Evolutionary conservation across 1,139 yeast species (phyloP).

Genomic region (Sporopachydermia cereana): DNA sequence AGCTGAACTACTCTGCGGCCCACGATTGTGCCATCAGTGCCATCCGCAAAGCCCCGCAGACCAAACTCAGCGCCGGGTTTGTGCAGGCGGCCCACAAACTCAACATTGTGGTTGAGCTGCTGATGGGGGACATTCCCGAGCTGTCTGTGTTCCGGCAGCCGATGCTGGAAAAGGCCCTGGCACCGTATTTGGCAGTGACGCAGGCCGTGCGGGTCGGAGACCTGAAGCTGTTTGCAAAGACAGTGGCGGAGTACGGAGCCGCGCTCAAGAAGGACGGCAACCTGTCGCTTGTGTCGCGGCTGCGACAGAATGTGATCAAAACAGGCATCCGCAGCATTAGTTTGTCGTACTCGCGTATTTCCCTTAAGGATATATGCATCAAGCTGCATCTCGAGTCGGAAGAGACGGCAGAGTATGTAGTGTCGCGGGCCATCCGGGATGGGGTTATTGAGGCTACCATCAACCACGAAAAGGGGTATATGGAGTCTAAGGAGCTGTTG

Average conservation of each 20-base stretch:
- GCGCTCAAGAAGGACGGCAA: conserved; percentile 67
- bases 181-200: conserved; percentile 79
- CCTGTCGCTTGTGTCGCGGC: conserved; percentile 73
- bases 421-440: conserved; percentile 92
- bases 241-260: conserved; percentile 53
- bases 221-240: conserved; percentile 64
- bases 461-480: conserved; percentile 82
- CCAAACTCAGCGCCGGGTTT: conserved; percentile 75
- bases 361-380: conserved; percentile 82
- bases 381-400: conserved; percentile 88
- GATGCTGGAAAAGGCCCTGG: conserved; percentile 44
- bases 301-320: conserved; percentile 94
- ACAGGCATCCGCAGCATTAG: conserved; percentile 95
- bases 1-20: conserved; percentile 85
- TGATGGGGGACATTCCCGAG: conserved; percentile 98
- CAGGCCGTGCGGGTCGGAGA: conserved; percentile 93
- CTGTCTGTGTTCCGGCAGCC: conserved; percentile 65
- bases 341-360: conserved; percentile 80
- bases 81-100: conserved; percentile 84
- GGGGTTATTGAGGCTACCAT: conserved; percentile 95
- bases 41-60: conserved; percentile 94
- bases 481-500: conserved; percentile 79
- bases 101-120: conserved; percentile 75
- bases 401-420: conserved; percentile 93
- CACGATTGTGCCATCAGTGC: conserved; percentile 87